Evolutionary conservation across 2,329 filamentous ascomycete genomes (phyloP).

Genomic region (Sporothrix euskadiensis): DNA sequence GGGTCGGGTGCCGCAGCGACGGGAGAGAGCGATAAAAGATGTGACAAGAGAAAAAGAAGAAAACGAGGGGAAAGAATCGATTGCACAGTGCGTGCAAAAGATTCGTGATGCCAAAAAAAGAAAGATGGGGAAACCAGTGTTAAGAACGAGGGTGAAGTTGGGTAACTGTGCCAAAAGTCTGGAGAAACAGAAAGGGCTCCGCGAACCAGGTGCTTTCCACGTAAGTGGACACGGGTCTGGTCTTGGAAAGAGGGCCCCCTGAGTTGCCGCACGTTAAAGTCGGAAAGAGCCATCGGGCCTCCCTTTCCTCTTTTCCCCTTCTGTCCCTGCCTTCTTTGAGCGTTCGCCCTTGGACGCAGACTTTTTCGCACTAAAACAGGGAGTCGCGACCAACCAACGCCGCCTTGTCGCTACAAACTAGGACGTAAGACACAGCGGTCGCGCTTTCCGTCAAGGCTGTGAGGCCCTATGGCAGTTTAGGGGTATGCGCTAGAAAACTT

Average conservation of each 20-base stretch:
- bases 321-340: neutral
- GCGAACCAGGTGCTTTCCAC: constrained; percentile 2
- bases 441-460: constrained; percentile 13
- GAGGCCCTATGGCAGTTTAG: neutral
- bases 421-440: neutral
- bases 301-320: neutral
- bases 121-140: neutral
- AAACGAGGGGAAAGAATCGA: neutral
- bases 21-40: neutral
- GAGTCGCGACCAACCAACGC: constrained; percentile 19
- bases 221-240: constrained; percentile 7
- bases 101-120: constrained; percentile 19
- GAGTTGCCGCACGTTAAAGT: constrained; percentile 21
- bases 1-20: neutral
- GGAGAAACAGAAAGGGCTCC: constrained; percentile 22
- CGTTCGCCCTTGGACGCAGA: neutral
- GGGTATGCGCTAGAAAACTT: constrained; percentile 19
- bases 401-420: neutral
- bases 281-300: constrained; percentile 14
- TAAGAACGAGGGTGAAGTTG: neutral
- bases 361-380: constrained; percentile 21
- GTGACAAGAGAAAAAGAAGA: neutral
- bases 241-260: constrained; percentile 5
- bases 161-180: constrained; percentile 15
- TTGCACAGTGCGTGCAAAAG: neutral